phyloP scores from a whole-genome alignment of 495 filamentous ascomycete species.

The Ascodesmis nigricans region DNA sequence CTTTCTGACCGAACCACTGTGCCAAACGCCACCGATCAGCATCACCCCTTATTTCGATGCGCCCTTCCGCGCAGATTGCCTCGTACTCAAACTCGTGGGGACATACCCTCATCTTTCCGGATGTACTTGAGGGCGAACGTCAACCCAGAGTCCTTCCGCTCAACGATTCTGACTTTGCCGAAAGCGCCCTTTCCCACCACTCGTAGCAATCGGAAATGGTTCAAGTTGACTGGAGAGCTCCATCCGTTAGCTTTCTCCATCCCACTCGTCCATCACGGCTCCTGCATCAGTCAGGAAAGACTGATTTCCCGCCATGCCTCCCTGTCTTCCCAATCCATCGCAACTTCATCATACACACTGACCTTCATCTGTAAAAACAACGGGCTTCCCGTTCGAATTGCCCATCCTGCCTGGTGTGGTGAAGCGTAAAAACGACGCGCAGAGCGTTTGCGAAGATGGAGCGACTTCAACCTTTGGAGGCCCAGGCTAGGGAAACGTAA shows the following conservation, averaged over 20 bases:
- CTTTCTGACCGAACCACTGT: conserved; percentile 91
- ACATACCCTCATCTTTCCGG: conserved; percentile 88
- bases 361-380: conserved; percentile 87
- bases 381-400: conserved; percentile 79
- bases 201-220: conserved; percentile 84
- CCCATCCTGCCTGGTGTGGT: conserved; percentile 47
- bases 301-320: too few species aligned
- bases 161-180: conserved; percentile 94
- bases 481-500: too few species aligned
- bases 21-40: conserved; percentile 6
- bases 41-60: neutral
- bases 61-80: neutral
- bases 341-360: too few species aligned
- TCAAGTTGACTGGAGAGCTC: conserved; percentile 81
- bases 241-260: too few species aligned
- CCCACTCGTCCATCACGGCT: too few species aligned
- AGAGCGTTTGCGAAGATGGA: too few species aligned
- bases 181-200: conserved; percentile 97
- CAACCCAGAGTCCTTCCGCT: conserved; percentile 81
- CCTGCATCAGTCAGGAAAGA: too few species aligned
- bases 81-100: neutral
- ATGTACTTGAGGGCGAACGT: conserved; percentile 97
- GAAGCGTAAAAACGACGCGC: too few species aligned
- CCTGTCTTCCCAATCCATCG: too few species aligned
- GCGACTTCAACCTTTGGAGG: too few species aligned